Conservation (phyloP, 2,329 filamentous ascomycete species). For the Penicillium sp. region DNA sequence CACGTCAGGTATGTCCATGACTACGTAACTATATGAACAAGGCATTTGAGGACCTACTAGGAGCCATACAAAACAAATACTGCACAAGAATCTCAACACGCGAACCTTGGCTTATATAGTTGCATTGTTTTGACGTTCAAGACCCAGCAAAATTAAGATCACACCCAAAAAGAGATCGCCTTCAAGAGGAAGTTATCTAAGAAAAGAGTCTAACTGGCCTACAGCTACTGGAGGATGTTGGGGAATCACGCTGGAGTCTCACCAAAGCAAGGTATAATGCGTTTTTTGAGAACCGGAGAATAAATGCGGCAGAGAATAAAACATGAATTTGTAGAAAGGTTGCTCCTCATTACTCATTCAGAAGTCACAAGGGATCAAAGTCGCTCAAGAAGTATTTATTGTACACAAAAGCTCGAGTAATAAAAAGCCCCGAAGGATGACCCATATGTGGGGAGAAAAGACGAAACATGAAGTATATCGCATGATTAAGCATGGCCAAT, state of each 20-base stretch:
- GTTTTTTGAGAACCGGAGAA: not conserved
- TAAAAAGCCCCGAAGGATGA: not conserved
- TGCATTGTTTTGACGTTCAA: not conserved
- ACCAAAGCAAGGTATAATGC: not conserved
- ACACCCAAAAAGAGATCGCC: not conserved
- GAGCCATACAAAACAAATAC: not conserved
- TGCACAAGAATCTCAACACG: not conserved
- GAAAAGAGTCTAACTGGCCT: too few relatives aligned
- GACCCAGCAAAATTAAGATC: not conserved
- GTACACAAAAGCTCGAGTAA: conserved; percentile 12
- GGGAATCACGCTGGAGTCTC: not conserved
- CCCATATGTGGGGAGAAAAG: not conserved
- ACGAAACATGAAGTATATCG: not conserved
- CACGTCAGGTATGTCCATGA: not conserved
- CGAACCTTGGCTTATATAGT: not conserved
- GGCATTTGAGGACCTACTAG: too few relatives aligned
- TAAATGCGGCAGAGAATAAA: not conserved
- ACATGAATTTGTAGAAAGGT: not conserved
- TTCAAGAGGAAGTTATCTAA: too few relatives aligned
- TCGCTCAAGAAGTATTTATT: conserved; percentile 12
- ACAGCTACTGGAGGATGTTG: not conserved
- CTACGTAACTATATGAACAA: not conserved
- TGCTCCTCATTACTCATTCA: not conserved
- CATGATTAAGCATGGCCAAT: conserved; percentile 4
- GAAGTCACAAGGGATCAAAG: conserved; percentile 6